Evolutionary conservation across 164 flowering plant species (phyloP).

Genomic region (Umbilicus rupestris): DNA sequence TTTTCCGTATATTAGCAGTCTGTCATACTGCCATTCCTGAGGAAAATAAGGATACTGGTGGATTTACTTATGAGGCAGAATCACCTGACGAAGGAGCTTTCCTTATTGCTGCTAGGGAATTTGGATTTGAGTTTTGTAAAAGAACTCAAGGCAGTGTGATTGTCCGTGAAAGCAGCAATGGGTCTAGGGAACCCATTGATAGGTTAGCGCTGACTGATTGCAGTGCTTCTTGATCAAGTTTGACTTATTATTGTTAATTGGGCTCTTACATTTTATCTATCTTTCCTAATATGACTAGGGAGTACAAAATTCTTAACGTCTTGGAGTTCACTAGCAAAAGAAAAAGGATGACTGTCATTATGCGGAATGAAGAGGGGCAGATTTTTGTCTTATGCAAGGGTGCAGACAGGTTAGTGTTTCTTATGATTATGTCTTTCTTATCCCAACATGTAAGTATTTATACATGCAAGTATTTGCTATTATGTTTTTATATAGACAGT

Average conservation of each 20-base stretch:
- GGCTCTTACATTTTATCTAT: not conserved
- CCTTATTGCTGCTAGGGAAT: conserved; percentile 32
- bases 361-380: conserved; percentile 38
- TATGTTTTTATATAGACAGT: no score
- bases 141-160: conserved; percentile 36
- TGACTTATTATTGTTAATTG: not conserved
- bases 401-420: conserved; percentile 46
- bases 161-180: conserved; percentile 32
- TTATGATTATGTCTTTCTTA: not conserved
- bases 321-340: conserved; percentile 54
- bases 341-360: conserved; percentile 68
- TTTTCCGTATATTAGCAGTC: conserved; percentile 32
- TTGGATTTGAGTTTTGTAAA: conserved; percentile 30
- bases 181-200: conserved; percentile 24
- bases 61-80: conserved; percentile 31
- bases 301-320: conserved; percentile 45
- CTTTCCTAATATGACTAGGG: conserved; percentile 26
- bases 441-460: not conserved
- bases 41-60: conserved; percentile 18
- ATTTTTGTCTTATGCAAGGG: conserved; percentile 68
- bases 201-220: conserved; percentile 21
- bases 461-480: not conserved
- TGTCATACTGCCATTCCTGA: conserved; percentile 43
- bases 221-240: not conserved
- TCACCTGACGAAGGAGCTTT: conserved; percentile 44